Percentiles rank a stretch among this genome's conserved stretches.
Evolutionary conservation across 495 filamentous ascomycete species (phyloP).

Genomic region (Pyronema domesticum): DNA sequence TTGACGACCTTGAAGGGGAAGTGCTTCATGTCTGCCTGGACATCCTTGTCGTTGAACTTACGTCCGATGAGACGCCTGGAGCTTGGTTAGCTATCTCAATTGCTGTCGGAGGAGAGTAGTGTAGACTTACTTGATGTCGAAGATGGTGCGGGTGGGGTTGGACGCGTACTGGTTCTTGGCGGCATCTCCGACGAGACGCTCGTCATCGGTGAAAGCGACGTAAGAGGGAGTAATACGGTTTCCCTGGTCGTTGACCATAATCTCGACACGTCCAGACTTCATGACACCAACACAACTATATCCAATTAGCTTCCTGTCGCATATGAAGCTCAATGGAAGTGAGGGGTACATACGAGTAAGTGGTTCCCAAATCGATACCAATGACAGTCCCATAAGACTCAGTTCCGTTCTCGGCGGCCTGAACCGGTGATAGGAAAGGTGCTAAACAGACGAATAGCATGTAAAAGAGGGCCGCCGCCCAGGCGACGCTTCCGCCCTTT

Average conservation of each 20-base stretch:
- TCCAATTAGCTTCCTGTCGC: not conserved
- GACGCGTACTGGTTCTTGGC: conserved; percentile 98
- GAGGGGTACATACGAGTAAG: conserved; percentile 51
- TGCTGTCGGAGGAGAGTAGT: not conserved
- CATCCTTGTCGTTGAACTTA: conserved; percentile 71
- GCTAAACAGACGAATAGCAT: conserved; percentile 64
- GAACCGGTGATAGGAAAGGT: conserved; percentile 54
- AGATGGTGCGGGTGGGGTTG: conserved; percentile 78
- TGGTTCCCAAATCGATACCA: conserved; percentile 97
- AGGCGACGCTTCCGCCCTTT: conserved; percentile 30
- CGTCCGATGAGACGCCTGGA: conserved; percentile 71
- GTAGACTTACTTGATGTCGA: conserved; percentile 69
- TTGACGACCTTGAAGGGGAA: conserved; percentile 76
- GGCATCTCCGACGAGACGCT: conserved; percentile 91
- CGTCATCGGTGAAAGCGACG: conserved; percentile 96
- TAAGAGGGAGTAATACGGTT: conserved; percentile 98
- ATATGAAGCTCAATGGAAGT: not conserved
- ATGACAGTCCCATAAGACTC: conserved; percentile 82
- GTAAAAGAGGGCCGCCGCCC: conserved; percentile 58
- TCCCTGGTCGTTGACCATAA: conserved; percentile 92
- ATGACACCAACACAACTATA: conserved; percentile 82
- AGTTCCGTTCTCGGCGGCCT: conserved; percentile 52
- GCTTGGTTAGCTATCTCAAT: conserved; percentile 16
- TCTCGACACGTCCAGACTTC: conserved; percentile 97
- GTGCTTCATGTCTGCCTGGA: conserved; percentile 71